Percentiles rank a stretch among this genome's conserved stretches.
Conservation (phyloP, 1,284 basidiomycete genomes). For the Coniferiporia sulphurascens region DNA sequence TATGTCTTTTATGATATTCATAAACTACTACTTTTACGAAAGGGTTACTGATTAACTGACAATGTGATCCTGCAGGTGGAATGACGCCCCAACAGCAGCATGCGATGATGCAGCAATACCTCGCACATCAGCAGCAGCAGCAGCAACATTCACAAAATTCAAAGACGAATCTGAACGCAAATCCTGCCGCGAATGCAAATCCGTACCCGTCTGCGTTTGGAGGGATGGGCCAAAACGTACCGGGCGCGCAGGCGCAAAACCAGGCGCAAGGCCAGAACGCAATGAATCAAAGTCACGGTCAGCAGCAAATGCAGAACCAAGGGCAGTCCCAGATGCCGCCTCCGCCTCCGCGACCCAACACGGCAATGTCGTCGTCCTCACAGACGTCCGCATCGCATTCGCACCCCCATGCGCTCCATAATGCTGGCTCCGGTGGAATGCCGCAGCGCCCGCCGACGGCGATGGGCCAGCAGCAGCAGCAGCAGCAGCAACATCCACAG, state of each 20-base stretch:
- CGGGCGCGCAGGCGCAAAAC: not conserved
- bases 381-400: slow-evolving; percentile 9
- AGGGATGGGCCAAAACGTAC: not conserved
- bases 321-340: slow-evolving; percentile 14
- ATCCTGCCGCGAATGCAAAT: not conserved
- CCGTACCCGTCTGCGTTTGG: slow-evolving; percentile 4
- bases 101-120: slow-evolving; percentile 20
- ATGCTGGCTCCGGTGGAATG: slow-evolving; percentile 7
- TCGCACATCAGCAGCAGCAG: slow-evolving; percentile 24
- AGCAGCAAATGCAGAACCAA: slow-evolving; percentile 9
- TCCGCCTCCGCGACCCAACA: slow-evolving; percentile 14
- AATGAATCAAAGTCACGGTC: not conserved
- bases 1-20: too few relatives aligned
- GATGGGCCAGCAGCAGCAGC: slow-evolving; percentile 9
- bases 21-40: not conserved
- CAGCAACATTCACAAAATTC: slow-evolving; percentile 23
- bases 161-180: not conserved
- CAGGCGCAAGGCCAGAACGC: not conserved
- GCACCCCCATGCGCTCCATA: not conserved
- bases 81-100: slow-evolving; percentile 19
- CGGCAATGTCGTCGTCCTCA: slow-evolving; percentile 16
- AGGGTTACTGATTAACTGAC: not conserved
- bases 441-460: slow-evolving; percentile 11
- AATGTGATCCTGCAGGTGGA: not conserved
- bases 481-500: slow-evolving; percentile 11